Conservation (phyloP, 192 early-diverging fungal species). For the Pilaira anomala region DNA sequence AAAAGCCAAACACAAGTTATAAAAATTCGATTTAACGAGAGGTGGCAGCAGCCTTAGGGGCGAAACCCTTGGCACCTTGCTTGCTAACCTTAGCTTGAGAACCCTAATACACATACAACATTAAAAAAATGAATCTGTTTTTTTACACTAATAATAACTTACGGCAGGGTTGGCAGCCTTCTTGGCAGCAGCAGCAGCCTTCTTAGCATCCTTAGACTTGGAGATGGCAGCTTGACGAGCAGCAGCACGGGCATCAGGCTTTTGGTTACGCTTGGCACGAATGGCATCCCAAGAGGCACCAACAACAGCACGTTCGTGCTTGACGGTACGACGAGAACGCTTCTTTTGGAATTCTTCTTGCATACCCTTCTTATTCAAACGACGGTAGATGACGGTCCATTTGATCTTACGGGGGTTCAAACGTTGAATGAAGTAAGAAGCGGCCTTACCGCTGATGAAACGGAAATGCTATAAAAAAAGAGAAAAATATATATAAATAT, state of each 20-base stretch:
- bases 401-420: conserved; percentile 95
- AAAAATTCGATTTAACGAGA: conserved; percentile 67
- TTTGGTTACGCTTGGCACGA: conserved; percentile 94
- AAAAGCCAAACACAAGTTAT: too few relatives aligned
- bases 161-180: conserved; percentile 48
- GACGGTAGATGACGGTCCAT: conserved; percentile 96
- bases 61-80: conserved; percentile 78
- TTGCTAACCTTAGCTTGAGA: conserved; percentile 63
- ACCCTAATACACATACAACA: neutral
- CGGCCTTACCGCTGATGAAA: conserved; percentile 94
- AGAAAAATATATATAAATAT: conserved; percentile 21
- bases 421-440: conserved; percentile 94
- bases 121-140: neutral
- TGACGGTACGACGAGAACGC: conserved; percentile 87
- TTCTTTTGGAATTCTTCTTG: conserved; percentile 94
- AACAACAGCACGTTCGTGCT: conserved; percentile 92
- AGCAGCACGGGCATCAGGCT: conserved; percentile 90
- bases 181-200: conserved; percentile 79
- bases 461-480: conserved; percentile 65
- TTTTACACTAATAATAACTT: conserved; percentile 1
- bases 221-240: conserved; percentile 78
- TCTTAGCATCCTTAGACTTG: conserved; percentile 91
- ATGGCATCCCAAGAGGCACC: conserved; percentile 94
- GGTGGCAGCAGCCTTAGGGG: conserved; percentile 72
- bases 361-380: conserved; percentile 98